Evolutionary conservation across 257 asterid species (phyloP).

Genomic region (Echium plantagineum): DNA sequence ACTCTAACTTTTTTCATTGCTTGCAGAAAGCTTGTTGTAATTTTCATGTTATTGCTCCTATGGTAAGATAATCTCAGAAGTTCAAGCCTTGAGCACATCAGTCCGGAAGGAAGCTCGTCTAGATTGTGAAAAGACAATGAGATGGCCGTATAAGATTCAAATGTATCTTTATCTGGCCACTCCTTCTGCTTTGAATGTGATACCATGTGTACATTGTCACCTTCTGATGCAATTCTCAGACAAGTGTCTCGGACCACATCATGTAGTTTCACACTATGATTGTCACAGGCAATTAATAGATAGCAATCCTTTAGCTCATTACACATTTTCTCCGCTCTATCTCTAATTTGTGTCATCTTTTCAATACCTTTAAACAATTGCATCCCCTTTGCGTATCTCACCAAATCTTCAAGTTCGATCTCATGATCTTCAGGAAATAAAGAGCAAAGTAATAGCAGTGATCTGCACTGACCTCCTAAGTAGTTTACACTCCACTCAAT

Average conservation of each 20-base stretch:
- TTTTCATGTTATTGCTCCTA: neutral
- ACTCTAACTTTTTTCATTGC: too few relatives aligned
- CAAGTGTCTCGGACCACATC: slow-evolving; percentile 9
- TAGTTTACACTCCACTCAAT: neutral
- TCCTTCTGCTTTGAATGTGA: neutral
- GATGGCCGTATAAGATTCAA: slow-evolving; percentile 5
- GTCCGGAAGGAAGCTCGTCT: slow-evolving; percentile 1
- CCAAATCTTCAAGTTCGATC: neutral
- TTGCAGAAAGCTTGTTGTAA: neutral
- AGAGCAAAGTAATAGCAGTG: neutral
- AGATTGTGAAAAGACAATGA: slow-evolving; percentile 4
- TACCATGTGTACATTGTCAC: neutral
- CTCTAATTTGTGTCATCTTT: neutral
- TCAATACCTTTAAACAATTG: neutral
- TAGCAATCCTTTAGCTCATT: neutral
- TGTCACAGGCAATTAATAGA: neutral
- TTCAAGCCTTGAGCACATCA: slow-evolving; percentile 1
- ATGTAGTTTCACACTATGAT: neutral
- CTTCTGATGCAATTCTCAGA: neutral
- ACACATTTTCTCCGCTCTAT: neutral
- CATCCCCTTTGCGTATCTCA: slow-evolving; percentile 5
- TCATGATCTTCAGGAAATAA: neutral
- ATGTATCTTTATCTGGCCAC: slow-evolving; percentile 6
- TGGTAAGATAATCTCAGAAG: neutral
- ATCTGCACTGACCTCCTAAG: neutral